Evolutionary conservation across 352 stramenopile species (phyloP).

Genomic region (Aphanomyces astaci): DNA sequence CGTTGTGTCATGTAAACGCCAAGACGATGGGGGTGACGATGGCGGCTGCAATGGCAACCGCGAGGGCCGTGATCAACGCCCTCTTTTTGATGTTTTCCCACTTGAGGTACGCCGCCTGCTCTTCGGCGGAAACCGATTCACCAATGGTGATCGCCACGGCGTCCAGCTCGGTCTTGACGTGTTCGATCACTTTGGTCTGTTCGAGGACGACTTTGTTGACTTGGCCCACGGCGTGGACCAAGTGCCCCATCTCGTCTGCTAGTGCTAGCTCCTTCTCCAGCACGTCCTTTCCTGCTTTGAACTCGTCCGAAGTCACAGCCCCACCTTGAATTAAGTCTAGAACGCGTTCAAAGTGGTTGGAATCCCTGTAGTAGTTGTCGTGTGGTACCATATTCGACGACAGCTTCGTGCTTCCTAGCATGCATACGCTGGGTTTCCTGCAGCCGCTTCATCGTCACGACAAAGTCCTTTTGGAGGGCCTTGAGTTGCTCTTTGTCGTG

Average conservation of each 20-base stretch:
- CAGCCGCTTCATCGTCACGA: constrained; percentile 60
- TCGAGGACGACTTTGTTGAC: constrained; percentile 62
- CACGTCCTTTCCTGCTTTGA: constrained; percentile 30
- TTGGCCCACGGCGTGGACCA: constrained; percentile 48
- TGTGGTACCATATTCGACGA: constrained; percentile 49
- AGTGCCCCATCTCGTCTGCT: constrained; percentile 69
- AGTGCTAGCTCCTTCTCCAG: constrained; percentile 22
- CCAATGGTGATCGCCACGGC: constrained; percentile 65
- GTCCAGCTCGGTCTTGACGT: constrained; percentile 45
- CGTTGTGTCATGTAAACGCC: constrained; percentile 24
- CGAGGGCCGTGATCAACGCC: constrained; percentile 35
- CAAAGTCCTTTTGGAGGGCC: constrained; percentile 49
- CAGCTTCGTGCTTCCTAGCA: constrained; percentile 41
- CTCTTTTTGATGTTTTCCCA: constrained; percentile 59
- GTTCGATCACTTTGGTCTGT: constrained; percentile 60
- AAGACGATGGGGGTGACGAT: constrained; percentile 52
- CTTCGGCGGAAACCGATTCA: constrained; percentile 54
- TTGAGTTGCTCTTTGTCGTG: constrained; percentile 38
- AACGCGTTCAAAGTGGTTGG: too few relatives aligned
- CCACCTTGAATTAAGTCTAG: constrained; percentile 51
- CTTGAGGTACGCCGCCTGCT: constrained; percentile 52
- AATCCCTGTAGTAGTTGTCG: too few relatives aligned
- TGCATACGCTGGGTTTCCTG: constrained; percentile 51
- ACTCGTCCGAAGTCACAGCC: constrained; percentile 52
- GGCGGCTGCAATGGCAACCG: constrained; percentile 32